Evolutionary conservation across 129 eudicot genomes (phyloP).

Genomic region (Oenanthe sinensis): DNA sequence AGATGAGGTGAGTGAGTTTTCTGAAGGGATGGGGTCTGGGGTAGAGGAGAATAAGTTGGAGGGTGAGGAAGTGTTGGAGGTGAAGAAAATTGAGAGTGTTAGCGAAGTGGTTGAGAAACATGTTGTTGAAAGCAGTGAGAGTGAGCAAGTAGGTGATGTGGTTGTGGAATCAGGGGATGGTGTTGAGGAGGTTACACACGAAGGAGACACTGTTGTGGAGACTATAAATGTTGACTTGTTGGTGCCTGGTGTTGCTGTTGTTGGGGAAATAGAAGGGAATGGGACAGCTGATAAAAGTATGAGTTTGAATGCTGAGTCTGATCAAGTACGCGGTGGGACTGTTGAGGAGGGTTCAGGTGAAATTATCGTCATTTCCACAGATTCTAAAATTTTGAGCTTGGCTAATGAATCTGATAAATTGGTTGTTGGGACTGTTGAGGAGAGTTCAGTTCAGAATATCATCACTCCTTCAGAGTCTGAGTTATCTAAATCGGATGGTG

Average conservation of each 20-base stretch:
- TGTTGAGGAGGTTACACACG: conserved; percentile 8
- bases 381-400: neutral
- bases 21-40: neutral
- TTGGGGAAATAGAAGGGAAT: conserved; percentile 16
- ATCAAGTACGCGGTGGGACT: neutral
- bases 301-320: conserved; percentile 1
- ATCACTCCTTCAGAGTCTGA: conserved; percentile 12
- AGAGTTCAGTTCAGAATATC: neutral
- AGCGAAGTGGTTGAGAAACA: conserved; percentile 14
- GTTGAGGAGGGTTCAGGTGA: conserved; percentile 3
- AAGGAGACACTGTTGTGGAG: conserved; percentile 23
- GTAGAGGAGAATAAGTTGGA: conserved; percentile 3
- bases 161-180: conserved; percentile 17
- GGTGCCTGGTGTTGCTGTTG: conserved; percentile 13
- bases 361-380: neutral
- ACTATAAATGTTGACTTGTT: conserved; percentile 15
- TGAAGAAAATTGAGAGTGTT: conserved; percentile 16
- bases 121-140: conserved; percentile 17
- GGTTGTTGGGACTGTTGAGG: neutral
- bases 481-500: conserved; percentile 21
- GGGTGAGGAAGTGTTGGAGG: conserved; percentile 25
- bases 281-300: conserved; percentile 25
- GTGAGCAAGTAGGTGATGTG: conserved; percentile 8
- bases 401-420: neutral
- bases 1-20: neutral